phyloP scores from a whole-genome alignment of 257 asterid genomes.

The Gardenia jasminoides region DNA sequence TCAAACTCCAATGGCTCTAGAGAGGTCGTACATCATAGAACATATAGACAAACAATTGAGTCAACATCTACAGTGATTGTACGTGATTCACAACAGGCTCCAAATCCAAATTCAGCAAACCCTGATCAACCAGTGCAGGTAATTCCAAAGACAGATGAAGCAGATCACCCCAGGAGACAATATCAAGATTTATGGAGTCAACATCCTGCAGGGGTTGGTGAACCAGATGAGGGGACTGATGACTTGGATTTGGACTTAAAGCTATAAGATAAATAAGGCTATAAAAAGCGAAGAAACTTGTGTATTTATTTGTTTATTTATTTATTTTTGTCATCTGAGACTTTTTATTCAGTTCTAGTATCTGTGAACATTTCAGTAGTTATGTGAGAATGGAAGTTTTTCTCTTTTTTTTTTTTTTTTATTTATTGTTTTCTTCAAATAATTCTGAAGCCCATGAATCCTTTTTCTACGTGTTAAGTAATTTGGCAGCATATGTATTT shows the following conservation, averaged over 20 bases:
- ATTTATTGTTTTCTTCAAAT: too few relatives aligned
- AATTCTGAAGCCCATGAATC: background rate
- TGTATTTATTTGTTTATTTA: too few relatives aligned
- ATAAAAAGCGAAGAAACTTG: too few relatives aligned
- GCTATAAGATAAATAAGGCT: background rate
- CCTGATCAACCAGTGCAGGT: background rate
- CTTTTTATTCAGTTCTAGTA: background rate
- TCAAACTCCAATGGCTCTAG: background rate
- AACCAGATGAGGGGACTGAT: background rate
- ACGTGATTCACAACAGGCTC: background rate
- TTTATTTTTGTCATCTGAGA: too few relatives aligned
- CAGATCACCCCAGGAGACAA: background rate
- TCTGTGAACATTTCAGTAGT: background rate
- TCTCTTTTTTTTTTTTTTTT: background rate
- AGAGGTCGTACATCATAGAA: background rate
- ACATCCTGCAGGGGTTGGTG: background rate
- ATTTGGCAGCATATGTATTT: background rate
- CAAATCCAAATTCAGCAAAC: background rate
- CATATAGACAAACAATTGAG: background rate
- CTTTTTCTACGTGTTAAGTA: background rate
- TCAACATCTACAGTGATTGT: background rate
- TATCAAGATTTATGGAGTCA: background rate
- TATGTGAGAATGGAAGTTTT: background rate
- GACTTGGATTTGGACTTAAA: background rate
- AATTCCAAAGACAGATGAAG: too few relatives aligned